Percentiles rank a stretch among this genome's conserved stretches.
phyloP scores from a whole-genome alignment of 306 rosid genomes.

The Corylus americana region DNA sequence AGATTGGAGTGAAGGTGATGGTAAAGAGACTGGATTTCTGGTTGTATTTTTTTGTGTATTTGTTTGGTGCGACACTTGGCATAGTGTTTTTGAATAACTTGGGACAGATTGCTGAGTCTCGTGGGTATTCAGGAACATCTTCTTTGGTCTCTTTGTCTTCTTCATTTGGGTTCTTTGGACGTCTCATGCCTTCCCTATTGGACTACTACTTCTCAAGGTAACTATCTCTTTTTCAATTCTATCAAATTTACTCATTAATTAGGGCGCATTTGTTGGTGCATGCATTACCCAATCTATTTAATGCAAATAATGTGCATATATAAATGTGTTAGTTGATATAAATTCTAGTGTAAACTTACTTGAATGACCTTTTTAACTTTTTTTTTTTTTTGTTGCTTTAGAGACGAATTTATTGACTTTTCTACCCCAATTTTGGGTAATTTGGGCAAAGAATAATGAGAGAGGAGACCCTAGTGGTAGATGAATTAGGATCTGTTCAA shows the following conservation, averaged over 20 bases:
- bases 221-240: not conserved
- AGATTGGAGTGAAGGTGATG: constrained; percentile 78
- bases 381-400: too few species aligned
- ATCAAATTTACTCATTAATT: not conserved
- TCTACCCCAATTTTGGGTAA: too few species aligned
- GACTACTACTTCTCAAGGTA: constrained; percentile 69
- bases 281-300: constrained; percentile 29
- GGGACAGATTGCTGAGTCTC: constrained; percentile 90
- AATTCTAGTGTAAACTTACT: too few species aligned
- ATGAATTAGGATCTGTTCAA: too few species aligned
- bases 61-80: constrained; percentile 78
- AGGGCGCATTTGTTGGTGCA: constrained; percentile 1
- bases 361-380: too few species aligned
- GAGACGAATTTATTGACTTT: too few species aligned
- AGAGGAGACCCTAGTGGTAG: too few species aligned
- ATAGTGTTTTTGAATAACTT: constrained; percentile 79
- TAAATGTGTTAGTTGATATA: constrained; percentile 28
- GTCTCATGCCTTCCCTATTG: constrained; percentile 72
- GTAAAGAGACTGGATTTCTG: constrained; percentile 71
- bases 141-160: constrained; percentile 82
- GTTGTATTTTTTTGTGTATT: constrained; percentile 67
- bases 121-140: constrained; percentile 57
- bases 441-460: too few species aligned
- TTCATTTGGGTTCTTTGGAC: constrained; percentile 86
- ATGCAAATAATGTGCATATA: constrained; percentile 23